Base-by-base conservation (phyloP, 2,329 filamentous ascomycete species). In the Fusarium sp. region DNA sequence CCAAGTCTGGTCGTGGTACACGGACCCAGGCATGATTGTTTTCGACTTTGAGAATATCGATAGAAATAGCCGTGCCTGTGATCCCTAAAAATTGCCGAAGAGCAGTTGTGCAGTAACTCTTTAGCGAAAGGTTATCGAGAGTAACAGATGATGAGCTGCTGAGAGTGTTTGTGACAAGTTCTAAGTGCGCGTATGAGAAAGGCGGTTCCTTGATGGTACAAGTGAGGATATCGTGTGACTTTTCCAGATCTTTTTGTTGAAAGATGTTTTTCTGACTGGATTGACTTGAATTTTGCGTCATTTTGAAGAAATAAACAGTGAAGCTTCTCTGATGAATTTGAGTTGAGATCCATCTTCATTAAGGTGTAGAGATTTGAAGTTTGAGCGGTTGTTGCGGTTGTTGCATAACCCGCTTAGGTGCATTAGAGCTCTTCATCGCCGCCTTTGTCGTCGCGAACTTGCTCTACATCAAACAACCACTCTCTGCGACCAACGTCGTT, bases 21-120 rank as follows among this genome's bases (percentile, higher is more conserved):
- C 92, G 84, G 50, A 94, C 77, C 89, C 91, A 93, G 57, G 87
- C 87, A 47, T 88, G 82, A 7, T 75, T 72, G 2, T 80, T 83
- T 5, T 87, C 79, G 0, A 90, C 81, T 70, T 89, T 88, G 34
- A 95, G 84, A 21, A 94, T 88, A 74, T 95, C 93, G 57, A 94
- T 76, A 2, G 89, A 81, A 5, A 94, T 89, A 13, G 88, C 88
- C 3, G 84, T 80, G 13, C 93, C 93, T 0, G 88, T 89, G 19
- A 88, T 80, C 21, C 93, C 93, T 2, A 95, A 86, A 72, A 92
- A 94, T 65, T 91, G 87, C 2, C 82, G 83, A 9, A 95, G 81
- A 0, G 92, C 89, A 1, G 85, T 78, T 3, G 86, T 87, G 70
- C 92, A 87, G 74, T 92, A 89, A 1, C 88, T 82, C 34, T 87